Base-by-base conservation (phyloP, 768 basidiomycete genomes). In the Ramaria rubella region DNA sequence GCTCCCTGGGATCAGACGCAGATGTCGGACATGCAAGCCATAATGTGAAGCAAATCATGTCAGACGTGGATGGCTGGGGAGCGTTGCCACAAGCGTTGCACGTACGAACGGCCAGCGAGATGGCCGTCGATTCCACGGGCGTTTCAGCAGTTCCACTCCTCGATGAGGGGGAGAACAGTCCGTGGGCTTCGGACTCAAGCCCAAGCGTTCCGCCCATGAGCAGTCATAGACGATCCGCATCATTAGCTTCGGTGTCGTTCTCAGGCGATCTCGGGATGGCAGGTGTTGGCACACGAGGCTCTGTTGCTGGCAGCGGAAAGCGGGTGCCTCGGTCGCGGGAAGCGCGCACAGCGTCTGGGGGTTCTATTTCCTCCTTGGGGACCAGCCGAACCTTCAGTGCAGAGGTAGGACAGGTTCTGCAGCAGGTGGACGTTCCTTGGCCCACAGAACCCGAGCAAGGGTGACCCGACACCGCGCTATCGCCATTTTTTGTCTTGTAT, bases 141-240 rank as follows among this genome's bases (percentile, higher is more conserved):
- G 59, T 63, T 19, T 66, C 67, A 2, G 68, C 64, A 2, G 59
- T 67, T 31, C 70, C 74, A 17, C 56, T 79, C 45, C 64, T 67
- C 45, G 57, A 48, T 11, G 46, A 48, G n/a, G 46, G 24, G 1
- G 46, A 48, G 24, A 27, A 12, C n/a, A 45, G 15, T 9, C 44
- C 44, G 12, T 48, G 46, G 46, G 23, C 40, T 9, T 7, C 3
- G 12, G 21, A 48, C 46, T 48, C 24, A 19, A 9, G n/a, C 14
- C 40, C 7, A 5, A 8, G 40, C 23, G 7, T 9, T 42, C 40
- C 4, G 17, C 2, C n/a, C 40, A 42, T 42, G 40, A 42, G 5
- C 40, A 42, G 40, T 21, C 40, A 21, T 42, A 17, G 14, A 42
- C 40, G 14, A n/a, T n/a, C n/a, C n/a, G n/a, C 27, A 27, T 54